These are phyloP conservation scores for Plasmodium cynomolgi DNA, from an alignment of 169 alveolate species.

Conservation along the genomic window DNA sequence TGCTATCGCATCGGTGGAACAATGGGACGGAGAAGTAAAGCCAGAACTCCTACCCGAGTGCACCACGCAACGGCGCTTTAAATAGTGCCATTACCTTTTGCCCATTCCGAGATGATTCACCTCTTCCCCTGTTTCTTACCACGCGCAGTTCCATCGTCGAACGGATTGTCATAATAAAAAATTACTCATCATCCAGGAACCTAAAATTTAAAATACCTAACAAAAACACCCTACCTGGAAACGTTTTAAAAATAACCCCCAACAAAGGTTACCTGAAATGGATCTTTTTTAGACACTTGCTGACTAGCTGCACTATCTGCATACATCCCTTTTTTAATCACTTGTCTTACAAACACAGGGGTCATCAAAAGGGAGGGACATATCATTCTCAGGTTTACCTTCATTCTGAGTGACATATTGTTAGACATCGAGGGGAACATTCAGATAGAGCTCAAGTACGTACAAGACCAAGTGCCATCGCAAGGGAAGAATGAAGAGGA, in stretches of 20 bases:
- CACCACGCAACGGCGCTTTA: background rate
- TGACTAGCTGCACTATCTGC: background rate
- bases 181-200: slow-evolving; percentile 32
- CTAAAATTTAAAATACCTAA: slow-evolving; percentile 68
- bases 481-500: background rate
- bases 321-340: background rate
- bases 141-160: slow-evolving; percentile 44
- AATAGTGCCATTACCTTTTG: background rate
- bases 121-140: slow-evolving; percentile 1
- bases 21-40: background rate
- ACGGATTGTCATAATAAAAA: slow-evolving; percentile 66
- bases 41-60: background rate
- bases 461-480: background rate
- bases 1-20: background rate
- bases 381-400: slow-evolving; percentile 37
- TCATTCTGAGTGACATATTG: slow-evolving; percentile 51
- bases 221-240: slow-evolving; percentile 46
- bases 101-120: background rate
- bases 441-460: slow-evolving; percentile 54
- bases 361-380: slow-evolving; percentile 40
- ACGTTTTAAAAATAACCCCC: slow-evolving; percentile 46
- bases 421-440: slow-evolving; percentile 74
- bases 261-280: slow-evolving; percentile 35
- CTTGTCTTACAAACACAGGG: slow-evolving; percentile 25
- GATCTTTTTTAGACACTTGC: background rate